Percentiles rank a stretch among this genome's conserved stretches.
These are phyloP conservation scores for Fusarium xylarioides DNA, from an alignment of 2,329 filamentous ascomycete genomes.

Conservation along the genomic window DNA sequence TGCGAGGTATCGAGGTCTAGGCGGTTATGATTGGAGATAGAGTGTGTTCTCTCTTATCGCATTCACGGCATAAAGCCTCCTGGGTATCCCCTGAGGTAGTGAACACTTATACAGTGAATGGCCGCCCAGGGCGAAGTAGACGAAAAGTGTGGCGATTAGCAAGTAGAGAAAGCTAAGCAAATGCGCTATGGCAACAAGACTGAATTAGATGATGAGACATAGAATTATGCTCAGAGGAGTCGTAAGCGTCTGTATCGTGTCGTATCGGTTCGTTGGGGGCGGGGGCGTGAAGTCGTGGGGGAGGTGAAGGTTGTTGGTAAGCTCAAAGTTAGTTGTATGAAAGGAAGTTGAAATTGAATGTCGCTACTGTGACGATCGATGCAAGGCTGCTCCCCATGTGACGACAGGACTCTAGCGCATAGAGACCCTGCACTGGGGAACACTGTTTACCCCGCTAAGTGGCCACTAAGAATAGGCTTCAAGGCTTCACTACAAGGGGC, in stretches of 20 bases:
- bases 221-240: neutral
- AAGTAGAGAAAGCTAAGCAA: conserved; percentile 6
- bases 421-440: conserved; percentile 27
- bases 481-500: conserved; percentile 16
- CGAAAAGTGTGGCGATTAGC: conserved; percentile 25
- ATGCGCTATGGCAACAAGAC: neutral
- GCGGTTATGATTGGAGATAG: neutral
- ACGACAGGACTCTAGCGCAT: conserved; percentile 21
- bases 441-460: conserved; percentile 27
- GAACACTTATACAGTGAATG: conserved; percentile 3
- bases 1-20: neutral
- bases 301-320: neutral
- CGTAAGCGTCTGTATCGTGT: conserved; percentile 6
- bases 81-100: neutral
- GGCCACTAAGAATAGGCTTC: conserved; percentile 15
- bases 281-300: neutral
- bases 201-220: conserved; percentile 5
- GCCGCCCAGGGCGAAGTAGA: neutral
- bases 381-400: conserved; percentile 33
- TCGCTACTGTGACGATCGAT: conserved; percentile 16
- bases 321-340: conserved; percentile 6
- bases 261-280: neutral
- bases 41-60: neutral
- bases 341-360: conserved; percentile 17
- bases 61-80: conserved; percentile 14